These are phyloP conservation scores for Starmera dryadoides DNA, from an alignment of 805 yeast genomes.

Conservation along the genomic window DNA sequence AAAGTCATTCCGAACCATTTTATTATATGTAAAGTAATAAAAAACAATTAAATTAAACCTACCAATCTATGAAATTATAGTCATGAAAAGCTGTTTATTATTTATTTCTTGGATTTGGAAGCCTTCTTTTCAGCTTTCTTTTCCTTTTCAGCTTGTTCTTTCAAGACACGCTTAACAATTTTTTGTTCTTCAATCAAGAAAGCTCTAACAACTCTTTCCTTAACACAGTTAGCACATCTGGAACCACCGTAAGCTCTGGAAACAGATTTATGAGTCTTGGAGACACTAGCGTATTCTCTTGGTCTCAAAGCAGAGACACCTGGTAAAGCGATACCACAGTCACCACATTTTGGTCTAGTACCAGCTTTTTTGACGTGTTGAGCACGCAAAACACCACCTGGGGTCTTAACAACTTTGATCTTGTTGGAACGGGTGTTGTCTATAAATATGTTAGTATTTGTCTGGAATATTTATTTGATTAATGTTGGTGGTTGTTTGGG, in stretches of 20 bases:
- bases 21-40: too few relatives aligned
- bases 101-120: slow-evolving; percentile 21
- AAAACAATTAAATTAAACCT: slow-evolving; percentile 1
- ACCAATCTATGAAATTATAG: background rate
- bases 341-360: slow-evolving; percentile 80
- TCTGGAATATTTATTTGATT: background rate
- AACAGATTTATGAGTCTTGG: slow-evolving; percentile 96
- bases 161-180: slow-evolving; percentile 98
- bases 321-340: slow-evolving; percentile 70
- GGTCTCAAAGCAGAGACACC: slow-evolving; percentile 96
- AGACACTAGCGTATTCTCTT: slow-evolving; percentile 91
- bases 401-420: slow-evolving; percentile 99
- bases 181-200: slow-evolving; percentile 99
- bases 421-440: slow-evolving; percentile 99
- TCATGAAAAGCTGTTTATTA: too few relatives aligned
- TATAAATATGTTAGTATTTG: background rate
- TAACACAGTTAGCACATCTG: slow-evolving; percentile 97
- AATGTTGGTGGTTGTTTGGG: background rate
- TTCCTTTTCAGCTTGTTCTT: slow-evolving; percentile 91
- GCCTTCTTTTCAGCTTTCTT: slow-evolving; percentile 48
- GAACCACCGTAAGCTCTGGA: slow-evolving; percentile 99
- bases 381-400: slow-evolving; percentile 98
- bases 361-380: slow-evolving; percentile 92
- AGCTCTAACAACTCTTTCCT: slow-evolving; percentile 97
- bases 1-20: slow-evolving; percentile 1